Evolutionary conservation across 108 stramenopile species (phyloP).

Genomic region (Skeletonema potamos): DNA sequence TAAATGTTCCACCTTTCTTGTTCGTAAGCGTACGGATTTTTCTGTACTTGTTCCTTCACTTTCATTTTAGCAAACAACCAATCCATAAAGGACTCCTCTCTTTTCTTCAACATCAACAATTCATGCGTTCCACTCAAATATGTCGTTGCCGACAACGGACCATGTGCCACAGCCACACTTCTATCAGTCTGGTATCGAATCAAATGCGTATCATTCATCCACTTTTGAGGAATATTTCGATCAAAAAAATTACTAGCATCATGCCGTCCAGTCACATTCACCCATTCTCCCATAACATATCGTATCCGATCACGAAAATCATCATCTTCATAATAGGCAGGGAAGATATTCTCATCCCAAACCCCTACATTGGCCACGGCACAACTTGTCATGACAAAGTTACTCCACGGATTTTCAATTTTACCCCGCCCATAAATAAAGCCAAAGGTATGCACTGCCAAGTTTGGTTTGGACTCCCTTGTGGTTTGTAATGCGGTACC

Average conservation of each 20-base stretch:
- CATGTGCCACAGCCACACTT: constrained; percentile 43
- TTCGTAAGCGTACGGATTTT: constrained; percentile 32
- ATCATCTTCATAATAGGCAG: constrained; percentile 50
- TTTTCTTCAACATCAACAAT: constrained; percentile 31
- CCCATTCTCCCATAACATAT: constrained; percentile 37
- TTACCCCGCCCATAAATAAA: constrained; percentile 45
- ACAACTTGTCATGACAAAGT: constrained; percentile 43
- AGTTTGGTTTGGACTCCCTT: constrained; percentile 2
- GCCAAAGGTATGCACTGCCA: constrained; percentile 41
- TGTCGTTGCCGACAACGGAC: constrained; percentile 26
- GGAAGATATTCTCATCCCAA: constrained; percentile 47
- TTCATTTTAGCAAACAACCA: not conserved
- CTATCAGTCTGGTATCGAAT: constrained; percentile 43
- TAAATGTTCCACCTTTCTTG: constrained; percentile 28
- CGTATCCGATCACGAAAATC: constrained; percentile 43
- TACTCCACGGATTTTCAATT: constrained; percentile 48
- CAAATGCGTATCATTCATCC: constrained; percentile 38
- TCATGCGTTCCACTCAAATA: constrained; percentile 45
- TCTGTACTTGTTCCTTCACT: not conserved
- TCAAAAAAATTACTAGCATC: constrained; percentile 66
- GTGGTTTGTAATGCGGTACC: constrained; percentile 12
- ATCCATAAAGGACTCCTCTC: too few relatives aligned
- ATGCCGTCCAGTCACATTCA: constrained; percentile 12
- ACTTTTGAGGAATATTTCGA: constrained; percentile 13
- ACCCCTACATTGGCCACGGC: constrained; percentile 36